A percentile compares a stretch with the other conserved stretches of the same genome.
Evolutionary conservation across 805 yeast species (phyloP).

Genomic region (Candida parachauliodes): DNA sequence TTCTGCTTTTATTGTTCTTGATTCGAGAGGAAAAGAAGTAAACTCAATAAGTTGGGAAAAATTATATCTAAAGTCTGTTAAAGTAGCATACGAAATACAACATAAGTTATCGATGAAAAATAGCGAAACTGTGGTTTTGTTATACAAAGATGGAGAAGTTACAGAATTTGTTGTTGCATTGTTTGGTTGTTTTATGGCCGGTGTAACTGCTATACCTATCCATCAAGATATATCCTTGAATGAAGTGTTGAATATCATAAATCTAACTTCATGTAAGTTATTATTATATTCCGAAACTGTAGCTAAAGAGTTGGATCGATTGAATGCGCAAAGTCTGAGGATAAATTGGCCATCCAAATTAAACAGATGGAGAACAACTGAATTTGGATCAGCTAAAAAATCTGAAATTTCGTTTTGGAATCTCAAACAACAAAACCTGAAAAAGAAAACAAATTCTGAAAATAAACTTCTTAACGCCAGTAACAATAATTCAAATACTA

Average conservation of each 20-base stretch:
- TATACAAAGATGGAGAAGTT: constrained; percentile 81
- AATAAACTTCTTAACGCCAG: not conserved
- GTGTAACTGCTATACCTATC: constrained; percentile 91
- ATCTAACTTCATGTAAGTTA: constrained; percentile 69
- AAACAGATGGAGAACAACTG: constrained; percentile 78
- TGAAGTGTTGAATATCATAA: constrained; percentile 71
- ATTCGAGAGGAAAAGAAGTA: constrained; percentile 76
- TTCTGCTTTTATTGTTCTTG: constrained; percentile 68
- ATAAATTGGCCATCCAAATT: constrained; percentile 73
- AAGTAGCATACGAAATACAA: constrained; percentile 78
- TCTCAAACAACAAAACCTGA: constrained; percentile 12
- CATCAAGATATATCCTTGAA: constrained; percentile 65
- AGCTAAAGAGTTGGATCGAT: constrained; percentile 67
- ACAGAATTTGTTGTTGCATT: constrained; percentile 83
- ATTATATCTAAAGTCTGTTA: constrained; percentile 75
- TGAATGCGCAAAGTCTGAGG: constrained; percentile 38
- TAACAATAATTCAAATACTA: constrained; percentile 23
- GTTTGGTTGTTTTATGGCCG: constrained; percentile 89
- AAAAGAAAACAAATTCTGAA: constrained; percentile 2
- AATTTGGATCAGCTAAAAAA: constrained; percentile 61
- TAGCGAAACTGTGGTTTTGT: constrained; percentile 78
- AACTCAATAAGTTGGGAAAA: constrained; percentile 85
- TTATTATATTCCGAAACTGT: constrained; percentile 80
- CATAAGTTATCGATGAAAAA: constrained; percentile 70
- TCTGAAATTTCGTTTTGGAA: constrained; percentile 30